Evolutionary conservation across 768 basidiomycete genomes (phyloP).

Genomic region (Mycena kentingensis): DNA sequence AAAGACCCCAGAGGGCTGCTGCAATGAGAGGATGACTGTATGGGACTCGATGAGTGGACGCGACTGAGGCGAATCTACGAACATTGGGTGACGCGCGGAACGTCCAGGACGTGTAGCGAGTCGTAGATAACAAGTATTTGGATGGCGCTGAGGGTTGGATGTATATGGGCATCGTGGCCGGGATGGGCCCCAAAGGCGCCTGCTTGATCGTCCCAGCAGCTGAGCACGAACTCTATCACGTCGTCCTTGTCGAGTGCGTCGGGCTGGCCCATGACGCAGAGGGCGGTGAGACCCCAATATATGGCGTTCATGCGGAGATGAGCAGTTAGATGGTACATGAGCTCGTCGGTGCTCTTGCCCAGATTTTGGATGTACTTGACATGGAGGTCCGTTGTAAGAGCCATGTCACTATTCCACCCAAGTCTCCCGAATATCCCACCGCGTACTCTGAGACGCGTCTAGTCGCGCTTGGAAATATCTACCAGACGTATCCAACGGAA

Average conservation of each 20-base stretch:
- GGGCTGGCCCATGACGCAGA: constrained; percentile 74
- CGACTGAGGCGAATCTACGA: constrained; percentile 22
- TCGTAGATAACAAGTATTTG: constrained; percentile 89
- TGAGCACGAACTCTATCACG: constrained; percentile 87
- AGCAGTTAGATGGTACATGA: constrained; percentile 86
- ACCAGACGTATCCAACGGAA: constrained; percentile 6
- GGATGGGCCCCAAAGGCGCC: constrained; percentile 75
- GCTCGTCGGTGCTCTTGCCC: constrained; percentile 80
- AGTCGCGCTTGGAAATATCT: constrained; percentile 11
- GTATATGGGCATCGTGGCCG: constrained; percentile 87
- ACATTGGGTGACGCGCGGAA: constrained; percentile 76
- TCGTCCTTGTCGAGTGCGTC: constrained; percentile 83
- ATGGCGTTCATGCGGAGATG: constrained; percentile 95
- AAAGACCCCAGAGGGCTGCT: constrained; percentile 85
- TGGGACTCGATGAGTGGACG: not conserved
- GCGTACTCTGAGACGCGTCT: not conserved
- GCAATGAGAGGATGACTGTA: constrained; percentile 80
- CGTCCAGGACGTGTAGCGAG: constrained; percentile 71
- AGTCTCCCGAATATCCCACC: constrained; percentile 19
- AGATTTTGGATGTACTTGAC: constrained; percentile 76
- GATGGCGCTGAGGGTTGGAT: constrained; percentile 86
- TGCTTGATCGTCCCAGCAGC: constrained; percentile 92
- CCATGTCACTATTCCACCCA: not conserved
- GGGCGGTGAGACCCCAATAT: constrained; percentile 93
- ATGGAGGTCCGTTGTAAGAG: constrained; percentile 55